These are phyloP conservation scores for Hygrophoropsis aurantiaca DNA, from an alignment of 768 basidiomycete genomes.

Conservation along the genomic window DNA sequence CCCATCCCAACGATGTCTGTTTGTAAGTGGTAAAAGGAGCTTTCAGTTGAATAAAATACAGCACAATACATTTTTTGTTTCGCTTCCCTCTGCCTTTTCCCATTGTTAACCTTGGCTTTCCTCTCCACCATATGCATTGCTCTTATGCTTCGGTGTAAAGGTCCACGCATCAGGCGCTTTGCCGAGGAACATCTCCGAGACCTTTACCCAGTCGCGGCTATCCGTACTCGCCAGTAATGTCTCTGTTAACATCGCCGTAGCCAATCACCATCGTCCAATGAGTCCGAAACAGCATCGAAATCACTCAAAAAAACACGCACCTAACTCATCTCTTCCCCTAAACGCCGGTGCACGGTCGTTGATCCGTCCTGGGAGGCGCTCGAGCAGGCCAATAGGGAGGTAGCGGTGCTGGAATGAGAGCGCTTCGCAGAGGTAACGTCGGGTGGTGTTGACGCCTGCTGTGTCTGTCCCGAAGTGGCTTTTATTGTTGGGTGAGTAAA, in stretches of 20 bases:
- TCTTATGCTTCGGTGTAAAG: conserved; percentile 94
- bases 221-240: conserved; percentile 79
- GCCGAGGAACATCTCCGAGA: conserved; percentile 95
- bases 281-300: too few species aligned
- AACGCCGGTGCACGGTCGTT: conserved; percentile 93
- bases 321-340: conserved; percentile 83
- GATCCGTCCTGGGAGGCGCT: conserved; percentile 73
- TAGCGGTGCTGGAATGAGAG: conserved; percentile 97
- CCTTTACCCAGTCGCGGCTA: conserved; percentile 86
- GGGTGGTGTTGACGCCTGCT: conserved; percentile 84
- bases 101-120: conserved; percentile 68
- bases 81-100: too few species aligned
- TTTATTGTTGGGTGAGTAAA: conserved; percentile 1
- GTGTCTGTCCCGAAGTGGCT: conserved; percentile 89
- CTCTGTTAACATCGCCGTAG: conserved; percentile 57
- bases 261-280: too few species aligned
- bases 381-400: conserved; percentile 89
- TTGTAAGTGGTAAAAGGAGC: too few species aligned
- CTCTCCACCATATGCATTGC: conserved; percentile 64
- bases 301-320: conserved; percentile 42
- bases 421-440: conserved; percentile 93
- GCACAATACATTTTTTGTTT: too few species aligned
- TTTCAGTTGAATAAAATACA: too few species aligned
- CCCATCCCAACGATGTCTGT: too few species aligned
- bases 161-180: conserved; percentile 79